Conservation (phyloP, 352 stramenopile genomes). For the Phytophthora fragariaefolia region DNA sequence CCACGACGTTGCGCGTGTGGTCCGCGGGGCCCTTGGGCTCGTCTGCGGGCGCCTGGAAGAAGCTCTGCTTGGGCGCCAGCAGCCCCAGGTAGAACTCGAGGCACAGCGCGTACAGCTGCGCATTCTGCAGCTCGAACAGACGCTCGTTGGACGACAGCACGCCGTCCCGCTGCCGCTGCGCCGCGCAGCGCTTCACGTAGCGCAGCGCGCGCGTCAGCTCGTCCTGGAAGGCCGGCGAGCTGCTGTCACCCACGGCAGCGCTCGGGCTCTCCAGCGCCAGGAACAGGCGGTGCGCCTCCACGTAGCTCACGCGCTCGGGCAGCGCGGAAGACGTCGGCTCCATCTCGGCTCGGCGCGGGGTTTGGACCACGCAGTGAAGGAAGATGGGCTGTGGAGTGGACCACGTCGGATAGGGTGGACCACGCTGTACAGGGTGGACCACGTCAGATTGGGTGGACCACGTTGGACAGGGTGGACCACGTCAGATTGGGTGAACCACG, state of each 20-base stretch:
- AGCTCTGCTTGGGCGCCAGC: slow-evolving; percentile 76
- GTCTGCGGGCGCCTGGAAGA: slow-evolving; percentile 48
- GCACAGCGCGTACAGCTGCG: slow-evolving; percentile 84
- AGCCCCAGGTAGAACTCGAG: slow-evolving; percentile 85
- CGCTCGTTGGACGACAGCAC: slow-evolving; percentile 75
- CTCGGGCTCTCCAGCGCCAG: slow-evolving; percentile 26
- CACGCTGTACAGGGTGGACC: no score
- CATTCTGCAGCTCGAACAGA: slow-evolving; percentile 83
- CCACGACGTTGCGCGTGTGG: slow-evolving; percentile 68
- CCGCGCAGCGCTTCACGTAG: slow-evolving; percentile 47
- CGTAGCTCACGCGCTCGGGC: slow-evolving; percentile 39
- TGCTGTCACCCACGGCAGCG: slow-evolving; percentile 26
- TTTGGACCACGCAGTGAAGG: no score
- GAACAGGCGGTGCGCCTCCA: slow-evolving; percentile 39
- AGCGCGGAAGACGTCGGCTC: neutral
- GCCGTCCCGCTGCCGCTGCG: slow-evolving; percentile 69
- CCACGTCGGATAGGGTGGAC: neutral
- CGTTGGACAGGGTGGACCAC: no score
- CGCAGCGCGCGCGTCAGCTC: slow-evolving; percentile 23
- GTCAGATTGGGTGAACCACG: no score
- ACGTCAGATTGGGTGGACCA: no score
- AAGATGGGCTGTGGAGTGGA: neutral
- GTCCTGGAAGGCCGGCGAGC: slow-evolving; percentile 36
- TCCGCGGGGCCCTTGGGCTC: slow-evolving; percentile 38
- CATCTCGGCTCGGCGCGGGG: no score